Base-by-base conservation (phyloP, 1,284 basidiomycete species). In the Psilocybe mexicana region DNA sequence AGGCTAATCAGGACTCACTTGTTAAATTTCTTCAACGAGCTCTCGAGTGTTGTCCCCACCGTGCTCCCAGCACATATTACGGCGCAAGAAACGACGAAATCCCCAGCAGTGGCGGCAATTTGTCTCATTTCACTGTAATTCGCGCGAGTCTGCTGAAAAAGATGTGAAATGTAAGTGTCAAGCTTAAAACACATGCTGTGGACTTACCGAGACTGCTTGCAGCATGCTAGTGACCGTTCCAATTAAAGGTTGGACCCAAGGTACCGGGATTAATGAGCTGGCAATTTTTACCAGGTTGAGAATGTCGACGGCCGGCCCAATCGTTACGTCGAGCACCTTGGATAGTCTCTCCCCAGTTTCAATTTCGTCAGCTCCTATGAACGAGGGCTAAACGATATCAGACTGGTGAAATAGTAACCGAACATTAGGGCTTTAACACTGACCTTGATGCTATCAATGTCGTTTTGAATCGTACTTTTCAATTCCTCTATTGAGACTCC, bases 201-300 rank as follows among this genome's bases (percentile, higher is more conserved):
- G 30, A 33, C 43, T 10, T 12, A 53, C 52, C n/a, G 28, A 12
- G n/a, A 53, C 33, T 6, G 52, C 33, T n/a, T 44, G n/a, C 33
- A 53, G 14, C 42, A 53, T 43, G 3, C 3, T 26, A 14, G 44
- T 24, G 18, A 45, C 43, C 18, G 10, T 28, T 45, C 42, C 52
- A 2, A 53, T 43, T n/a, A 38, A 14, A 6, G 52, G 52, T 8
- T 53, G 52, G 10, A 53, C 33, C 30, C 42, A 24, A 1, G 52
- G 52, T 3, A 53, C 52, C 6, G 52, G 52, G 1, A 53, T 53
- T 14, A 53, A 45, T 23, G 43, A 45, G 30, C 52, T 53, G n/a
- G 52, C 52, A 6, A 28, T 18, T 2, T 53, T 25, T 10, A 35
- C 28, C 2, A 42, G 0, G 18, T 23, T 45, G 42, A 33, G 30